phyloP scores from a whole-genome alignment of 2,329 filamentous ascomycete species.

The Polytolypa hystricis region DNA sequence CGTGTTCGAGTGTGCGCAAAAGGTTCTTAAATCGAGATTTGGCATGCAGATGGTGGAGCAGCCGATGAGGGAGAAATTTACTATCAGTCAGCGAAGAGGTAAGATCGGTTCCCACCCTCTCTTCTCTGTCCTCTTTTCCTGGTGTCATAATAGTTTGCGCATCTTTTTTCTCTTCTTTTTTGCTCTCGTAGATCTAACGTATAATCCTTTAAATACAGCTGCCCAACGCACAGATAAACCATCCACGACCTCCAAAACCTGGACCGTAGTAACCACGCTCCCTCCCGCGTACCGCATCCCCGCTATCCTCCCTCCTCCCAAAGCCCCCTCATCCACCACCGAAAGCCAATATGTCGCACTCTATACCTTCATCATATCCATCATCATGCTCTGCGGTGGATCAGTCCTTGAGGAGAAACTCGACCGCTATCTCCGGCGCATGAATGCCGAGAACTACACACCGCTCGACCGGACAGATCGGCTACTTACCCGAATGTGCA shows the following conservation, averaged over 20 bases:
- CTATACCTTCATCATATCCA: constrained; percentile 66
- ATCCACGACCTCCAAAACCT: constrained; percentile 51
- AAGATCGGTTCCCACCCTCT: constrained; percentile 15
- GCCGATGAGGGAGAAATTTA: constrained; percentile 68
- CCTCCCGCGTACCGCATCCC: constrained; percentile 56
- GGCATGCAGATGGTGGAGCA: constrained; percentile 91
- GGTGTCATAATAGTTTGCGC: not conserved
- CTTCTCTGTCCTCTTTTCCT: not conserved
- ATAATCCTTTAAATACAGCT: constrained; percentile 23
- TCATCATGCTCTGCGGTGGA: constrained; percentile 62
- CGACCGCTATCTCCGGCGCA: constrained; percentile 58
- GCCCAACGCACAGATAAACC: constrained; percentile 36
- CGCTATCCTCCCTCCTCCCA: constrained; percentile 56
- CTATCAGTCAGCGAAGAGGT: constrained; percentile 69
- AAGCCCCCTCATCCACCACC: constrained; percentile 50
- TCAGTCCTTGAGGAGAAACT: constrained; percentile 71
- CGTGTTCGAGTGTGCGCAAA: constrained; percentile 69
- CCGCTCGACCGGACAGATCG: constrained; percentile 65
- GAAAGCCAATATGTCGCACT: constrained; percentile 75
- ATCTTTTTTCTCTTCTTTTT: constrained; percentile 1
- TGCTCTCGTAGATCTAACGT: constrained; percentile 3
- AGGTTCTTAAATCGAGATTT: constrained; percentile 58
- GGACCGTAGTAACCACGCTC: constrained; percentile 65
- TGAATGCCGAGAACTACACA: constrained; percentile 65
- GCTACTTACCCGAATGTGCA: constrained; percentile 61